Conservation (phyloP, 108 stramenopile genomes). For the Skeletonema costatum region DNA sequence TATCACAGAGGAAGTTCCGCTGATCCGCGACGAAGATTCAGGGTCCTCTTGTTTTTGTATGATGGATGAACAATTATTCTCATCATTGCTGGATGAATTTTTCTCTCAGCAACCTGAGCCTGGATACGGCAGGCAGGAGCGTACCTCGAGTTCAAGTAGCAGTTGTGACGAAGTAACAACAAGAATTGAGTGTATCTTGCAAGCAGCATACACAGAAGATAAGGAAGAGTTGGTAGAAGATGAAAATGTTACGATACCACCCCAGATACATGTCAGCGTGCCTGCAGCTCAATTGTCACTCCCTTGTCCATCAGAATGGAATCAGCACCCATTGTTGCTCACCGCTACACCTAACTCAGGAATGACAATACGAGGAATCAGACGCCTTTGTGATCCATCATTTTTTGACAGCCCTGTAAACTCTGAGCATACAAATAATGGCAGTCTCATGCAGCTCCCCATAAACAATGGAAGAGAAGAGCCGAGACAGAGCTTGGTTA, state of each 20-base stretch:
- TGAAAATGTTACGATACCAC: not conserved
- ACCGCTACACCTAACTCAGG: slow-evolving; percentile 37
- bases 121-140: not conserved
- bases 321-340: slow-evolving; percentile 27
- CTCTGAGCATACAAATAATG: not conserved
- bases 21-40: not conserved
- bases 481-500: slow-evolving; percentile 16
- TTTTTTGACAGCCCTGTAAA: slow-evolving; percentile 6
- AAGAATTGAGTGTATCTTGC: slow-evolving; percentile 13
- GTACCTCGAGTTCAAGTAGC: not conserved
- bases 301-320: slow-evolving; percentile 27
- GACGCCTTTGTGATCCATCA: slow-evolving; percentile 19
- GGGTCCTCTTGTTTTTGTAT: not conserved
- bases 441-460: slow-evolving; percentile 20
- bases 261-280: not conserved
- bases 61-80: not conserved
- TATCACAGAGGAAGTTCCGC: not conserved
- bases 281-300: not conserved
- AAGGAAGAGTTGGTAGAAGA: not conserved
- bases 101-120: not conserved
- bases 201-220: not conserved
- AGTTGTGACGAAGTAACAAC: not conserved
- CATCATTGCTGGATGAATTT: not conserved
- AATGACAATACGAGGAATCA: slow-evolving; percentile 26
- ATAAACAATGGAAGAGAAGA: slow-evolving; percentile 42